These are phyloP conservation scores for Naganishia kalamii DNA, from an alignment of 768 basidiomycete genomes.

Conservation along the genomic window DNA sequence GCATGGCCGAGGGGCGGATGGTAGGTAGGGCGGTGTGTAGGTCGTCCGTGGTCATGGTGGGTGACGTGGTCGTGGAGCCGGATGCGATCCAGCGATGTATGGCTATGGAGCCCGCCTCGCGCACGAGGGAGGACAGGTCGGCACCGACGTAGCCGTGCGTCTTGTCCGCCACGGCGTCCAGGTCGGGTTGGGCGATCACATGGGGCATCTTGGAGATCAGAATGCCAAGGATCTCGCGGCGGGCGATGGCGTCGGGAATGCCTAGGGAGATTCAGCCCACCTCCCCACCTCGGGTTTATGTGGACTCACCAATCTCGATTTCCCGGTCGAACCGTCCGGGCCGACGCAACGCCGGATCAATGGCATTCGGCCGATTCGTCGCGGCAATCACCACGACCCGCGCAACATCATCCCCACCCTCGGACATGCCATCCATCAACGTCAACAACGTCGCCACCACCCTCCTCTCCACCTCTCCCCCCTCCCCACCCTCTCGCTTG, in stretches of 20 bases:
- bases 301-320: conserved; percentile 80
- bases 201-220: conserved; percentile 76
- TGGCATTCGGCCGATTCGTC: conserved; percentile 89
- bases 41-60: conserved; percentile 56
- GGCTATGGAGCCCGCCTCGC: conserved; percentile 83
- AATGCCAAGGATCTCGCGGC: conserved; percentile 78
- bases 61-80: conserved; percentile 11
- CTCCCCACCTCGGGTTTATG: too few species aligned
- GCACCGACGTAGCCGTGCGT: conserved; percentile 98
- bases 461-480: conserved; percentile 90
- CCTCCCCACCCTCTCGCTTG: conserved; percentile 75
- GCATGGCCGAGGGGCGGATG: conserved; percentile 87
- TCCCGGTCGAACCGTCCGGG: conserved; percentile 91
- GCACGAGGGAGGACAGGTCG: conserved; percentile 82
- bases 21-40: conserved; percentile 64
- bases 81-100: conserved; percentile 71
- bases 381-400: conserved; percentile 92
- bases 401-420: conserved; percentile 50
- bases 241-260: conserved; percentile 78
- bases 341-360: conserved; percentile 82
- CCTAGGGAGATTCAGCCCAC: conserved; percentile 54
- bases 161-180: conserved; percentile 59
- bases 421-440: conserved; percentile 71
- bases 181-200: conserved; percentile 56
- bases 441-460: conserved; percentile 93